Conservation (phyloP, 164 flowering plant genomes). For the Euptelea pleiosperma region DNA sequence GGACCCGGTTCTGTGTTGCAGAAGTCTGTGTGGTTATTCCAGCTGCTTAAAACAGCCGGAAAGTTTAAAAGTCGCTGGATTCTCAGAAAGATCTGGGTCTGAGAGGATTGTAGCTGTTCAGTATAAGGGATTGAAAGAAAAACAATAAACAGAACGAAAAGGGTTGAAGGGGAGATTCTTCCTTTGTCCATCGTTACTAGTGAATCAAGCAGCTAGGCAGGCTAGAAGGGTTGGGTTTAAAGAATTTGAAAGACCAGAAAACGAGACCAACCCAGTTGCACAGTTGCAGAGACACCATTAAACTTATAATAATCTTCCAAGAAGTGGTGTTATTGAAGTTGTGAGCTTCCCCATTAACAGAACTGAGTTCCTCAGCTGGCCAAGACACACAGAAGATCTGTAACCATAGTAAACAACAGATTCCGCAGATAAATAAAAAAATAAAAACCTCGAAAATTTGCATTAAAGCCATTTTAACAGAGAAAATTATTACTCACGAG, state of each 20-base stretch:
- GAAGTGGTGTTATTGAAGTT: background rate
- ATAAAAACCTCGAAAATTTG: background rate
- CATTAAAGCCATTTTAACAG: too few relatives aligned
- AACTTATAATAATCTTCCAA: background rate
- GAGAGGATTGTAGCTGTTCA: conserved; percentile 59
- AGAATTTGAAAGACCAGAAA: background rate
- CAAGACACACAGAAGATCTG: background rate
- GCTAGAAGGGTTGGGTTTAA: background rate
- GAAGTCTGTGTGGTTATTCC: conserved; percentile 70
- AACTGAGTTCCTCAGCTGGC: background rate
- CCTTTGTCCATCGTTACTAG: conserved; percentile 1
- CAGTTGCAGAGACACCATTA: background rate
- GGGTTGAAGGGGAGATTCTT: conserved; percentile 9
- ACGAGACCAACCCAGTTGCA: background rate
- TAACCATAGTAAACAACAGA: too few relatives aligned
- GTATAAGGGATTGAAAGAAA: conserved; percentile 30
- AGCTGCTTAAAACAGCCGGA: conserved; percentile 57
- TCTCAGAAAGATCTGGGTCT: conserved; percentile 57
- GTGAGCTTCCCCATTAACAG: background rate
- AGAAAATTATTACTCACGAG: background rate
- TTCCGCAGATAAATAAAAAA: too few relatives aligned
- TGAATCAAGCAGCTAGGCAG: background rate
- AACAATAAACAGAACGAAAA: conserved; percentile 25
- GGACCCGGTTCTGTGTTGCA: conserved; percentile 61
- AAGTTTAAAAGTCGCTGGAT: conserved; percentile 53